Base-by-base conservation (phyloP, 2,329 filamentous ascomycete genomes). In the Whalleya microplaca region DNA sequence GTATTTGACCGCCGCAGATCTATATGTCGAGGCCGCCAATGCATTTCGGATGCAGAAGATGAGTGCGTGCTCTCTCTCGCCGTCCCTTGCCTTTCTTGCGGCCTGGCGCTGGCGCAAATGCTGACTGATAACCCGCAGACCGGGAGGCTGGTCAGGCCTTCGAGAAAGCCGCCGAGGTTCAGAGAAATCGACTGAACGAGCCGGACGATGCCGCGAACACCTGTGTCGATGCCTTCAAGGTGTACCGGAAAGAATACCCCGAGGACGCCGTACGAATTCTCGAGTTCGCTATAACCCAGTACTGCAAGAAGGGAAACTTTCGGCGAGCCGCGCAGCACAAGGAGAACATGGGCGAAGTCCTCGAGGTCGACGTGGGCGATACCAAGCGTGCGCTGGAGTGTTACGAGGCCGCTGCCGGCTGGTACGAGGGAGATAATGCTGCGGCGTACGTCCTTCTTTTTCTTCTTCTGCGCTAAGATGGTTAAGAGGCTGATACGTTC, bases 191-290 rank as follows among this genome's bases (percentile, higher is more conserved):
- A 67, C 84, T 98, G 48, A 96, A 92, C 71, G 93, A 98, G 71
- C 91, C 90, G 42, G 91, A 96, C 72, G 95, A 98, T 72, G 92
- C 92, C 46, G 93, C 94, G 62, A 96, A 96, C 76, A 89, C 89
- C 46, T 80, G 92, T 59, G 85, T 89, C 69, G 93, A 98, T 73
- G 95, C 95, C 50, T 98, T 93, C 84, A 97, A 98, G 80, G 89
- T 92, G 58, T 98, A 97, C 78, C 85, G 89, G 68, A 96, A 92
- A 76, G 87, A 90, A 51, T 87, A 91, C 68, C 92, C 92, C 19
- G 82, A 91, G 71, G 89, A 94, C 68, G 94, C 93, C 16, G 91
- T 89, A 43, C 82, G 91, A 59, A 92, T 91, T 69, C 79, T 97
- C 53, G 85, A 92, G 63, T 78, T 87, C 63, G 90, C 92, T 41